Base-by-base conservation (phyloP, 768 basidiomycete genomes). In the Rickenella mellea region DNA sequence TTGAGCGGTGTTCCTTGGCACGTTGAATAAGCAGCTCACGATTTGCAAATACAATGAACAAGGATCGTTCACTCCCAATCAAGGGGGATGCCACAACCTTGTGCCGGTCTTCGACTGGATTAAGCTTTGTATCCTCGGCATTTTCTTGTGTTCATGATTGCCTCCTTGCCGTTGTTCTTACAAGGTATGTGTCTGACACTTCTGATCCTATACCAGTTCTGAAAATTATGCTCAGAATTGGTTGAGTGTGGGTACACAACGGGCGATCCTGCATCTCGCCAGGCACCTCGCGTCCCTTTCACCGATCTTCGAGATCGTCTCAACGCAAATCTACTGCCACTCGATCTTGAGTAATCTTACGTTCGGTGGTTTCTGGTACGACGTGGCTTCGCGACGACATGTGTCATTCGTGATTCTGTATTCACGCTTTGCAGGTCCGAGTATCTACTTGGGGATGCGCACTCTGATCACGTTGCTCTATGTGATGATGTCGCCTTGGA, bases 111-210 rank as follows among this genome's bases (percentile, higher is more conserved):
- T 87, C 62, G 73, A 82, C 43, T 99, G 96, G 96, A 94, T 98
- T 57, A 72, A 82, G 55, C 87, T 85, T 38, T 93, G 92, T 61
- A 94, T 99, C 67, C 87, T 94, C 64, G 90, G 87, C 64, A 94
- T 98, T 57, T 91, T 98, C 75, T 70, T 99, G 96, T 99, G 48
- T 98, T 97, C 71, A 81, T 93, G 80, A 97, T 97, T 43, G 78
- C 92, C 5, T 96, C 92, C 71, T 66, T 97, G 55, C 92, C 92
- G 0, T 69, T 97, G 25, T 96, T 96, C 76, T 68, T 96, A 38
- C 92, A 96, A 78, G 91, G 91, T 91, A 53, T 39, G 68, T 56
- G 9, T 28, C 32, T 11, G 6, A 10, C 6, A 19, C 29, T 25
- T 24, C 3, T 36, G 21, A 8, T 35, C 11, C 1, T 2, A n/a